Percentiles rank a stretch among this genome's conserved stretches.
phyloP scores from a whole-genome alignment of 192 early-diverging fungal species.

The Coemansia sp. region DNA sequence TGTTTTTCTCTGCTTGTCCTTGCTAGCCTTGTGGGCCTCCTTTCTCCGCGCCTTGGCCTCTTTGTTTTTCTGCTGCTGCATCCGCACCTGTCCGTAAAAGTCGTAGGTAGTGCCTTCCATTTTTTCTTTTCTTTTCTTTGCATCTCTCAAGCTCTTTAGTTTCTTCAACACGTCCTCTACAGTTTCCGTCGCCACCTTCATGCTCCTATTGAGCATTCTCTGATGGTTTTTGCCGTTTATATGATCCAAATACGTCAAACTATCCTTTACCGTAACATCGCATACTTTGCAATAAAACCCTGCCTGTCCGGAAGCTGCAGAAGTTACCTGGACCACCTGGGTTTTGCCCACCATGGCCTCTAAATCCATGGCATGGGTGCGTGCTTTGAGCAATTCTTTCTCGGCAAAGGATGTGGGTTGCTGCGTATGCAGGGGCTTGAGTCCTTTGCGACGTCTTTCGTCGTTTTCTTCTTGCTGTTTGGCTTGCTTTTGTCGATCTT shows the following conservation, averaged over 20 bases:
- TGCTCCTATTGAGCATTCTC: slow-evolving; percentile 72
- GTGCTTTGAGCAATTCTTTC: slow-evolving; percentile 53
- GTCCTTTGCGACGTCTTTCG: slow-evolving; percentile 56
- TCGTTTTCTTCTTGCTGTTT: slow-evolving; percentile 49
- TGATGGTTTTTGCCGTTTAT: slow-evolving; percentile 90
- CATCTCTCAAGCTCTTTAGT: slow-evolving; percentile 66
- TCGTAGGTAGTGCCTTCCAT: no score
- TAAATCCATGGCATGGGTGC: slow-evolving; percentile 63
- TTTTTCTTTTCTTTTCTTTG: no score
- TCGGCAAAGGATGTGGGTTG: no score
- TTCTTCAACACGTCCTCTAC: slow-evolving; percentile 71
- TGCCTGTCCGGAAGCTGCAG: slow-evolving; percentile 62
- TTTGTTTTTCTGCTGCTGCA: slow-evolving; percentile 61
- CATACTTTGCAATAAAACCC: slow-evolving; percentile 92
- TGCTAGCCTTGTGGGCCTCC: slow-evolving; percentile 38
- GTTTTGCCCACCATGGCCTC: slow-evolving; percentile 76
- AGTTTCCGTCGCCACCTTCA: slow-evolving; percentile 76
- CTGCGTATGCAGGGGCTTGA: slow-evolving; percentile 24
- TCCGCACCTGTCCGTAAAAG: slow-evolving; percentile 65
- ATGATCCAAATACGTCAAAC: slow-evolving; percentile 85
- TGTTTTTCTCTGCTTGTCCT: slow-evolving; percentile 2
- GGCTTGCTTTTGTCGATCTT: slow-evolving; percentile 55
- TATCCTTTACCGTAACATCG: slow-evolving; percentile 87
- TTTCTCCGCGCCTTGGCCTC: slow-evolving; percentile 38
- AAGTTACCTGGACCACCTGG: slow-evolving; percentile 66